Evolutionary conservation across 108 stramenopile genomes (phyloP).

Genomic region (Cafeteria roenbergensis): DNA sequence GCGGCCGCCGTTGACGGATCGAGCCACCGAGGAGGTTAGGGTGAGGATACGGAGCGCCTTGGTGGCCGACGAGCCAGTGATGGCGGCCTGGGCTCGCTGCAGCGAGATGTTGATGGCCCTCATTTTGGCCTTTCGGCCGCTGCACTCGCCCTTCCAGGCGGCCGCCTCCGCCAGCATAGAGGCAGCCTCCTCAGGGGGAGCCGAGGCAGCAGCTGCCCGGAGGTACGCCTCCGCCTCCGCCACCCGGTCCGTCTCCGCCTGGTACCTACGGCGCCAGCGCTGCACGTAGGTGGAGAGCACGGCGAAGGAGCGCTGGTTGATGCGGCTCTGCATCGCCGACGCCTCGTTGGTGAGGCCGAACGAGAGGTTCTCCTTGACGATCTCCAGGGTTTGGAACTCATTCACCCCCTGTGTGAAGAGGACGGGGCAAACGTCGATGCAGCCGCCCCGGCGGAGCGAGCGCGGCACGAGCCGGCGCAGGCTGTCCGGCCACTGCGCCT

Average conservation of each 20-base stretch:
- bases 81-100: not conserved
- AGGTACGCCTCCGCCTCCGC: too few species aligned
- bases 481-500: too few species aligned
- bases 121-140: too few species aligned
- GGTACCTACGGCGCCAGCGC: not conserved
- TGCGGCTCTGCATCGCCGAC: not conserved
- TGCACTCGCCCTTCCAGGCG: too few species aligned
- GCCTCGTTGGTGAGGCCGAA: not conserved
- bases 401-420: slow-evolving; percentile 15
- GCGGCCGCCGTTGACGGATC: slow-evolving; percentile 59
- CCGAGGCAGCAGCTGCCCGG: too few species aligned
- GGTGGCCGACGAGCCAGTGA: not conserved
- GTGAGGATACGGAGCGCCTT: slow-evolving; percentile 38
- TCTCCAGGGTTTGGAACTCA: slow-evolving; percentile 6
- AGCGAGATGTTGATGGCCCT: not conserved
- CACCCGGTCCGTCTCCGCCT: not conserved
- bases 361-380: too few species aligned
- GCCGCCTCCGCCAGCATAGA: too few species aligned
- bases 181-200: too few species aligned
- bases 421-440: not conserved
- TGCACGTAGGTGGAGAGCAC: not conserved
- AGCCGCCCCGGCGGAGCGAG: not conserved
- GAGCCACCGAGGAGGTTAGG: slow-evolving; percentile 53
- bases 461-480: not conserved
- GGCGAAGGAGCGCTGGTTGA: not conserved